A percentile compares a stretch with the other conserved stretches of the same genome.
These are phyloP conservation scores for Capronia epimyces DNA, from an alignment of 2,329 filamentous ascomycete genomes.

Conservation along the genomic window DNA sequence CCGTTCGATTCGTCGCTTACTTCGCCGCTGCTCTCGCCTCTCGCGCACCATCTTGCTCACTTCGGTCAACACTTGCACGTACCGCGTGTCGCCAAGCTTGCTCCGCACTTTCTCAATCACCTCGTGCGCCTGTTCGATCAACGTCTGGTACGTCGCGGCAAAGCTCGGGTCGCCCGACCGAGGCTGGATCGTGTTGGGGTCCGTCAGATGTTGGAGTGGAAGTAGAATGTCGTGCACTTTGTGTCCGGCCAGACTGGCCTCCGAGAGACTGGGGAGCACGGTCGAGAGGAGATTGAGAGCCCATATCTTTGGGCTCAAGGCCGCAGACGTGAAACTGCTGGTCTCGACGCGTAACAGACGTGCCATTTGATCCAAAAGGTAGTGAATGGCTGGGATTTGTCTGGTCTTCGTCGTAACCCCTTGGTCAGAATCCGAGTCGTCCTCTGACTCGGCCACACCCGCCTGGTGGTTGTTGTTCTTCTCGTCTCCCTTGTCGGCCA, in stretches of 20 bases:
- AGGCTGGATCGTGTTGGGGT: constrained; percentile 44
- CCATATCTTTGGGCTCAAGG: constrained; percentile 67
- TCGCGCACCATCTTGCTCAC: constrained; percentile 68
- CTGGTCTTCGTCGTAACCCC: constrained; percentile 40
- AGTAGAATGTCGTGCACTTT: constrained; percentile 61
- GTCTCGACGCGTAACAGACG: constrained; percentile 73
- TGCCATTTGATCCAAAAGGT: constrained; percentile 72
- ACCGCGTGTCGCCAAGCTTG: constrained; percentile 74
- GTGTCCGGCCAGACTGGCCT: constrained; percentile 50
- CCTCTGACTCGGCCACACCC: constrained; percentile 35
- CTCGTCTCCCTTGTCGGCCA: constrained; percentile 39
- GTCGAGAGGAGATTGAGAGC: constrained; percentile 69
- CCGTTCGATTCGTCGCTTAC: constrained; percentile 84
- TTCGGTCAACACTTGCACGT: constrained; percentile 65
- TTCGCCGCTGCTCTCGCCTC: constrained; percentile 66
- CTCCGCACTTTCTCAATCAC: constrained; percentile 77
- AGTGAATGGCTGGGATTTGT: constrained; percentile 57
- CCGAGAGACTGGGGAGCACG: constrained; percentile 58
- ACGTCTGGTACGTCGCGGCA: constrained; percentile 60
- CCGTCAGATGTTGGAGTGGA: constrained; percentile 76
- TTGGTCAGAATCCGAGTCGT: constrained; percentile 42
- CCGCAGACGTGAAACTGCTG: constrained; percentile 54
- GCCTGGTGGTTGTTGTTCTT: constrained; percentile 37
- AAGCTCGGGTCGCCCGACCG: constrained; percentile 67
- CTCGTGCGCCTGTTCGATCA: constrained; percentile 68